A percentile compares a stretch with the other conserved stretches of the same genome.
Evolutionary conservation across 768 basidiomycete genomes (phyloP).

Genomic region (Kwoniella botswanensis): DNA sequence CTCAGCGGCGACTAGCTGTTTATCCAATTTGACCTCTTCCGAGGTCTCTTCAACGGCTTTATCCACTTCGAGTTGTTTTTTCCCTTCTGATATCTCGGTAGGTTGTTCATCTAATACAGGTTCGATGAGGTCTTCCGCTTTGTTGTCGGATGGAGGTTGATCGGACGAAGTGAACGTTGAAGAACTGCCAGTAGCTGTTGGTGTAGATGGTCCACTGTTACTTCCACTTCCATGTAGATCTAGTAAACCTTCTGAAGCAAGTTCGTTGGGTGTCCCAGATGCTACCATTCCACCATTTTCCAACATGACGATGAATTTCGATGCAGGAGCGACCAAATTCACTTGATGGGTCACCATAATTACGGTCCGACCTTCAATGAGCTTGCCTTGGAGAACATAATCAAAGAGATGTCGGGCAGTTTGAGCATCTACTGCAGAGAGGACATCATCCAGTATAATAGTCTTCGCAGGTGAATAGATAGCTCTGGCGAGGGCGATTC

Average conservation of each 20-base stretch:
- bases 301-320: slow-evolving; percentile 51
- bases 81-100: slow-evolving; percentile 37
- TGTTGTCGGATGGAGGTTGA: not conserved
- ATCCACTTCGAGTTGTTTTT: slow-evolving; percentile 44
- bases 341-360: slow-evolving; percentile 58
- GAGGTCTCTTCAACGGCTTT: slow-evolving; percentile 27
- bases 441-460: slow-evolving; percentile 54
- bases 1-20: slow-evolving; percentile 53
- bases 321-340: slow-evolving; percentile 52
- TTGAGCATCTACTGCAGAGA: slow-evolving; percentile 56
- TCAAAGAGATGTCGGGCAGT: slow-evolving; percentile 54
- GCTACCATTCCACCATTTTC: slow-evolving; percentile 47
- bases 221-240: slow-evolving; percentile 31
- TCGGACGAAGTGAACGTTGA: slow-evolving; percentile 18
- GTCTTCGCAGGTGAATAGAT: slow-evolving; percentile 53
- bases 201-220: slow-evolving; percentile 10
- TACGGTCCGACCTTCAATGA: slow-evolving; percentile 44
- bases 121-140: slow-evolving; percentile 34
- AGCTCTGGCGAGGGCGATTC: slow-evolving; percentile 55
- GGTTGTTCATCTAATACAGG: slow-evolving; percentile 37
- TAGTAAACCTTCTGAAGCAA: slow-evolving; percentile 39
- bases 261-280: slow-evolving; percentile 42
- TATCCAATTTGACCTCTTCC: slow-evolving; percentile 40
- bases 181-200: slow-evolving; percentile 12
- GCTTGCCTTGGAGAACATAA: slow-evolving; percentile 36